These are phyloP conservation scores for Alternaria atra DNA, from an alignment of 2,329 filamentous ascomycete species.

Conservation along the genomic window DNA sequence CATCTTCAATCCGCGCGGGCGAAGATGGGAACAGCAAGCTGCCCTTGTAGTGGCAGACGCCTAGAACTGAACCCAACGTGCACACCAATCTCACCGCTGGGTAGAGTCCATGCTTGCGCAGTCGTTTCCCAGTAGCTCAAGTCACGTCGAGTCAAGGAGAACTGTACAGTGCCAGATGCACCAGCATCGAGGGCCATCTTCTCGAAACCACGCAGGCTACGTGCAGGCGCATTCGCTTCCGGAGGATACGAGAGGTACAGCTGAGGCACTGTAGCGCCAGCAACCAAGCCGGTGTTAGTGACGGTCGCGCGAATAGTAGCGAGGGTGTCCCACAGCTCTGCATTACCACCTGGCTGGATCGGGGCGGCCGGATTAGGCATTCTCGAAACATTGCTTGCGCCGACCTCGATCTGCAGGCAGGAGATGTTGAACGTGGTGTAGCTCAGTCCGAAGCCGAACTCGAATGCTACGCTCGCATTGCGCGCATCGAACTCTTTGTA, in stretches of 20 bases:
- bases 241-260: conserved; percentile 62
- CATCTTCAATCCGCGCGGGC: too few species aligned
- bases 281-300: conserved; percentile 60
- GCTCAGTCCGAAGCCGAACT: conserved; percentile 51
- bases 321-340: conserved; percentile 64
- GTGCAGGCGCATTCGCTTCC: conserved; percentile 44
- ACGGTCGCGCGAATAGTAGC: conserved; percentile 59
- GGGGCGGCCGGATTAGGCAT: conserved; percentile 26
- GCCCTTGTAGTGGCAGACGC: conserved; percentile 17
- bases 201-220: conserved; percentile 57
- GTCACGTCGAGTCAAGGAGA: conserved; percentile 60
- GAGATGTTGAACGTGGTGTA: conserved; percentile 47
- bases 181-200: conserved; percentile 58
- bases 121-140: conserved; percentile 60
- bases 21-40: too few species aligned
- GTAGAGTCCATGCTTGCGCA: conserved; percentile 57
- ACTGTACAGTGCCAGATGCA: conserved; percentile 53
- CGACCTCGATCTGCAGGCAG: neutral
- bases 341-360: conserved; percentile 60
- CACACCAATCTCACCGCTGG: conserved; percentile 24
- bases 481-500: conserved; percentile 62
- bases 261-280: conserved; percentile 63
- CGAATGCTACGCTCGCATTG: conserved; percentile 41
- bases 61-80: conserved; percentile 42
- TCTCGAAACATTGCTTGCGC: conserved; percentile 29